Conservation (phyloP, 495 filamentous ascomycete species). For the Cryomyces antarcticus region DNA sequence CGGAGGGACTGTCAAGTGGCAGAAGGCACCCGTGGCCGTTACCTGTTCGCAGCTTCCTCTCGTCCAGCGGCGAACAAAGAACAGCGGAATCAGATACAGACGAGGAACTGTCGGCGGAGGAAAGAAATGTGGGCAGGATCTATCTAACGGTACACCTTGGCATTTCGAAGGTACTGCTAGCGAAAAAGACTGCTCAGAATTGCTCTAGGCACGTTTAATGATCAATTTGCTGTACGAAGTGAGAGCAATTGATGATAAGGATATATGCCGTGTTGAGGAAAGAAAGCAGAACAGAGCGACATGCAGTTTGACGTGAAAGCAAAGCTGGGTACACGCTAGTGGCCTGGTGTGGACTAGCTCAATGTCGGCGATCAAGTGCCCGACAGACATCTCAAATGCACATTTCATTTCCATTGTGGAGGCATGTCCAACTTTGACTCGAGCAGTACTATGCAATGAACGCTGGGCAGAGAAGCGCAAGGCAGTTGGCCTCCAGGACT, state of each 20-base stretch:
- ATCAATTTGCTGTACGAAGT: slow-evolving; percentile 32
- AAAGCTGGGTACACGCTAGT: not conserved
- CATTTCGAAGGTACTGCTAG: slow-evolving; percentile 46
- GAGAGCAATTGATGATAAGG: slow-evolving; percentile 43
- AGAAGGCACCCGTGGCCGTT: too few relatives aligned
- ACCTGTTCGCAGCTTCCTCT: too few relatives aligned
- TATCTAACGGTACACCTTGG: slow-evolving; percentile 54
- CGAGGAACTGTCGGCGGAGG: too few relatives aligned
- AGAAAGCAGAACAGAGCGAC: slow-evolving; percentile 12
- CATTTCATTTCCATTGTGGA: not conserved
- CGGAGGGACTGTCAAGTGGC: too few relatives aligned
- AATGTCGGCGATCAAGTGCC: slow-evolving; percentile 3
- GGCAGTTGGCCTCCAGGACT: slow-evolving; percentile 11
- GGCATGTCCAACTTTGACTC: not conserved
- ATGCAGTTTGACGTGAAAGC: too few relatives aligned
- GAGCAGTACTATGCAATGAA: slow-evolving; percentile 11
- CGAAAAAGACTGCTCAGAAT: slow-evolving; percentile 42
- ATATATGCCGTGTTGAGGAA: slow-evolving; percentile 26
- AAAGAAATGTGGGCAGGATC: slow-evolving; percentile 32
- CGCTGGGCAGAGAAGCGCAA: slow-evolving; percentile 13
- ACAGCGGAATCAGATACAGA: too few relatives aligned
- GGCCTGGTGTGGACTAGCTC: slow-evolving; percentile 5
- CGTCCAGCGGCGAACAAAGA: too few relatives aligned
- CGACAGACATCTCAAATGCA: not conserved
- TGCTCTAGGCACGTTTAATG: slow-evolving; percentile 45